phyloP scores from a whole-genome alignment of 2,329 filamentous ascomycete species.

The Fusarium hainanense region DNA sequence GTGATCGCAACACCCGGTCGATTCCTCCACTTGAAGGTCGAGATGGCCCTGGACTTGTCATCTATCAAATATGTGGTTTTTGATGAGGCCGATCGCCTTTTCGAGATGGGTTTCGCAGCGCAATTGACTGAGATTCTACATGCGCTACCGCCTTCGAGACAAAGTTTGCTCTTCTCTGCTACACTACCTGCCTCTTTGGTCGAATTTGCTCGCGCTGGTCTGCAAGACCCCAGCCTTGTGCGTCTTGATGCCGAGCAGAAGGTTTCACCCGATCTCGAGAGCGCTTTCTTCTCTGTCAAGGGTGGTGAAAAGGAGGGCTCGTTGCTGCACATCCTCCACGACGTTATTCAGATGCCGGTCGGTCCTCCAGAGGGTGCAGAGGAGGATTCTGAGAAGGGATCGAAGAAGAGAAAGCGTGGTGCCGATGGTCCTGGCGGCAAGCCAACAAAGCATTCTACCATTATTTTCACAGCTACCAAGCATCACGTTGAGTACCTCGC shows the following conservation, averaged over 20 bases:
- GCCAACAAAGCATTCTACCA: slow-evolving; percentile 90
- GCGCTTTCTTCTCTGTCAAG: slow-evolving; percentile 94
- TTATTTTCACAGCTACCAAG: slow-evolving; percentile 94
- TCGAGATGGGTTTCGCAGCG: slow-evolving; percentile 98
- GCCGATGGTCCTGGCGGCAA: slow-evolving; percentile 67
- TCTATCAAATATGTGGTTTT: slow-evolving; percentile 96
- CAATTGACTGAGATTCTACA: slow-evolving; percentile 94
- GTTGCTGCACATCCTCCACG: slow-evolving; percentile 86
- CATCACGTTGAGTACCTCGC: slow-evolving; percentile 97
- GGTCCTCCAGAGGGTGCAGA: slow-evolving; percentile 67
- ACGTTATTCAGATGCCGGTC: slow-evolving; percentile 90
- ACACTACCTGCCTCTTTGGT: slow-evolving; percentile 94
- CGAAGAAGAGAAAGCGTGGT: slow-evolving; percentile 79
- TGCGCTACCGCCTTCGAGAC: slow-evolving; percentile 82
- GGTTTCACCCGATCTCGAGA: slow-evolving; percentile 94
- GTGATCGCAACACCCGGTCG: slow-evolving; percentile 96
- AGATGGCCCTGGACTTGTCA: slow-evolving; percentile 92
- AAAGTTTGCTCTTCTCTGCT: slow-evolving; percentile 94
- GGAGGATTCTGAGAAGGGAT: slow-evolving; percentile 55
- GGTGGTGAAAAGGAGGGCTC: slow-evolving; percentile 94
- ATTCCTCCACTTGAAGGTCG: slow-evolving; percentile 95
- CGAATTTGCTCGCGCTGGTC: slow-evolving; percentile 91
- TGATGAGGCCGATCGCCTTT: slow-evolving; percentile 95
- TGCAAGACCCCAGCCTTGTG: slow-evolving; percentile 91
- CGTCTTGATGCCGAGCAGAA: slow-evolving; percentile 95